These are phyloP conservation scores for Pseudogymnoascus sp. DNA, from an alignment of 2,329 filamentous ascomycete species.

Conservation along the genomic window DNA sequence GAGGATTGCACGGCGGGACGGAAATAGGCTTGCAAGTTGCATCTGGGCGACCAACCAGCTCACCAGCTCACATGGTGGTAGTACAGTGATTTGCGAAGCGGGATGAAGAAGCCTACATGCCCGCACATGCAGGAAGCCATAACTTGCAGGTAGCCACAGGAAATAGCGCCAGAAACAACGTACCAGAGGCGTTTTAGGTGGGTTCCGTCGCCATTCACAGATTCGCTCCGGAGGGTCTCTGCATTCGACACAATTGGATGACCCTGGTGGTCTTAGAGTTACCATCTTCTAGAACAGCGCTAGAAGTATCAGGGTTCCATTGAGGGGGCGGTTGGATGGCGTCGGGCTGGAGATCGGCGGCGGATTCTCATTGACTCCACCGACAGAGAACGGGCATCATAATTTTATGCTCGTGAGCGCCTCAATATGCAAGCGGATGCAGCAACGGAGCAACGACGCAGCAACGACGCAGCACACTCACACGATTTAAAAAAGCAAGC, in stretches of 20 bases:
- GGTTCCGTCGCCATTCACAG: constrained; percentile 23
- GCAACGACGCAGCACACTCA: not conserved
- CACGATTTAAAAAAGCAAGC: not conserved
- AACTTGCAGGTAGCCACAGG: constrained; percentile 3
- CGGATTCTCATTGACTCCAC: constrained; percentile 3
- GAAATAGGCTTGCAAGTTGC: constrained; percentile 5
- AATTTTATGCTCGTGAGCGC: not conserved
- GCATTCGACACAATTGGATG: constrained; percentile 13
- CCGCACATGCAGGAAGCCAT: not conserved
- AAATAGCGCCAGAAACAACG: not conserved
- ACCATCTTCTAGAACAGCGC: constrained; percentile 20
- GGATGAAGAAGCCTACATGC: constrained; percentile 2
- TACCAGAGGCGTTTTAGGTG: constrained; percentile 6
- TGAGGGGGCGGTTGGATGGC: constrained; percentile 10
- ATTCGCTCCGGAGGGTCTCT: constrained; percentile 17
- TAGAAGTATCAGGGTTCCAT: constrained; percentile 19
- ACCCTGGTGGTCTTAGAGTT: constrained; percentile 12
- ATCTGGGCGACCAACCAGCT: constrained; percentile 4
- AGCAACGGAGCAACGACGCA: not conserved
- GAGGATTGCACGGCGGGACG: not conserved
- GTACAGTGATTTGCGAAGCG: constrained; percentile 7
- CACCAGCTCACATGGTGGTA: not conserved
- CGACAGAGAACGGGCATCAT: not conserved
- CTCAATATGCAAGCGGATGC: not conserved
- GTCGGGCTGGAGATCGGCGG: constrained; percentile 1